Base-by-base conservation (phyloP, 1,284 basidiomycete species). In the Ustilago lituana region DNA sequence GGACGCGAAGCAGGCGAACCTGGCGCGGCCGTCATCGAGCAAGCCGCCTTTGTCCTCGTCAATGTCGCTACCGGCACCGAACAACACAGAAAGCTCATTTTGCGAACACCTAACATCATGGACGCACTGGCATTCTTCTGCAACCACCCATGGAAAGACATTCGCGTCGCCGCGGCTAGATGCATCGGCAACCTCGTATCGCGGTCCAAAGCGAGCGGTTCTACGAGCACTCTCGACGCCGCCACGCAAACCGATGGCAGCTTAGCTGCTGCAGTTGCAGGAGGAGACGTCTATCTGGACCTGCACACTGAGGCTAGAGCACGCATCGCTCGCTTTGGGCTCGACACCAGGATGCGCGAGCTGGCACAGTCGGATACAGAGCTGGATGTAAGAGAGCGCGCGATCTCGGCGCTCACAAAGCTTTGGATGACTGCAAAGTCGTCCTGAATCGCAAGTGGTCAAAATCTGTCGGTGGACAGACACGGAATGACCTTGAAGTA, bases 51-150 rank as follows among this genome's bases (percentile, higher is more conserved):
- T 37, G 53, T 74, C 10, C 58, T 80, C 4, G 74, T 73, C 33
- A 80, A 81, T 33, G 27, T 81, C 0, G 76, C 79, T 0, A 69
- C 79, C n/a, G 77, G 79, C 4, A 64, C 45, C 8, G 74, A 72
- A 19, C 26, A 33, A 27, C 72, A 73, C 36, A 50, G 73, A 10
- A 54, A 51, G 23, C 17, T 52, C 29, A 24, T 81, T 11, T 27
- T 77, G 19, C 33, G 63, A 20, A 52, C 67, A 9, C 70, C 76
- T 2, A 75, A 77, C 40, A 44, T 79, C 14, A 53, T 81, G 36
- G 75, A 80, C 32, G 73, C 75, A 2, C 31, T 79, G 1, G 55
- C 40, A 38, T 73, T 52, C 50, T 77, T 80, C 50, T 56, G 58
- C 48, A 68, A 68, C 32, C 70, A 73, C 27, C 64, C 64, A 11